phyloP scores from a whole-genome alignment of 225 moss, liverwort and hornwort species.

The Polytrichum formosum region DNA sequence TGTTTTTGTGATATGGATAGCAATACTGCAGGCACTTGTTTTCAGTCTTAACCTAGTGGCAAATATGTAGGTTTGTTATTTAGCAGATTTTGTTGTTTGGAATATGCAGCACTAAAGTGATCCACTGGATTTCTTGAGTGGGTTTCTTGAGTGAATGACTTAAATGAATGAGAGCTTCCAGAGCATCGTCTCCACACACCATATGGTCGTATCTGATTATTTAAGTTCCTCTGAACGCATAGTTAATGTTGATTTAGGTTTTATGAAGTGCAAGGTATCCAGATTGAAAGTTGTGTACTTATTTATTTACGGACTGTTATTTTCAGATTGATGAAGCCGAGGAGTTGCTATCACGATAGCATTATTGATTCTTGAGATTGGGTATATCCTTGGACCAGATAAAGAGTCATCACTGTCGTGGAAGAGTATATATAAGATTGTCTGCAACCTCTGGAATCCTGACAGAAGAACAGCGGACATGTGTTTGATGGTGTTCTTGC shows the following conservation, averaged over 20 bases:
- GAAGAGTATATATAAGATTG: constrained; percentile 32
- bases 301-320: neutral
- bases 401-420: neutral
- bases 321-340: constrained; percentile 38
- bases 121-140: neutral
- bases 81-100: too few relatives aligned
- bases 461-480: constrained; percentile 84
- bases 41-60: too few relatives aligned
- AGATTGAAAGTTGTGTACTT: neutral
- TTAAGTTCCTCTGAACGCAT: neutral
- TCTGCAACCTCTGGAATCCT: constrained; percentile 76
- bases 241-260: neutral
- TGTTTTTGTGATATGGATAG: too few relatives aligned
- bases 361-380: neutral
- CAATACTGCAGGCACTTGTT: too few relatives aligned
- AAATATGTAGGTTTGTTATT: too few relatives aligned
- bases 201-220: neutral
- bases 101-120: too few relatives aligned
- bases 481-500: too few relatives aligned
- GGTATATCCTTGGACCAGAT: too few relatives aligned
- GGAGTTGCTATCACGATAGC: neutral
- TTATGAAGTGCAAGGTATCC: neutral
- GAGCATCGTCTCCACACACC: too few relatives aligned
- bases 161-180: too few relatives aligned
- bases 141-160: neutral